Evolutionary conservation across 208 protist species (phyloP), one percentile per base, ranked within the genome.

Genomic region (Leishmania tarentolae): DNA sequence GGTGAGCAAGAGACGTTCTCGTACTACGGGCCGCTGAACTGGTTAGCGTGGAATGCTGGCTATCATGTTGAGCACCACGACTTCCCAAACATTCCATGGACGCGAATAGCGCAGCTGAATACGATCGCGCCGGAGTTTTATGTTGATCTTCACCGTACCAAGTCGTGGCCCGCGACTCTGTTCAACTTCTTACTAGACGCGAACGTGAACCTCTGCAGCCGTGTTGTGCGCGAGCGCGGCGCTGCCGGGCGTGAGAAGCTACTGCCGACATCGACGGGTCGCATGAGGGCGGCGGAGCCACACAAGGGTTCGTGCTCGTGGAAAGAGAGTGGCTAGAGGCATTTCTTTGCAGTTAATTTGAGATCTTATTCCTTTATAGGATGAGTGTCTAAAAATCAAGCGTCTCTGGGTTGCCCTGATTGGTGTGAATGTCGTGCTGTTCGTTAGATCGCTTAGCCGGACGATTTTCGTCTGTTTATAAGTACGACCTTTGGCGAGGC

Each of bases 1-100:
- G 90, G 94, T 44, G 86, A 84, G n/a, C 88, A 96, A 78, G 96
- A 99, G 88, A 99, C 98, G 15, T 99, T 99, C 83, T 99, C 97
- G 9, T 99, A 99, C 86, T 99, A 99, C 88, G 98, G 98, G 37
- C 81, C 85, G 11, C 82, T 97, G 28, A 99, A 99, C 88, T 91
- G 75, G 72, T 47, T 99, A 37, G 89, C 85, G 75, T 99, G 97
- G 87, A 99, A 98, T 80, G 94, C 96, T 1, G 97, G 98, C 28
- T 99, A 99, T 88, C 98, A 99, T 86, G 98, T 98, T 47, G 98
- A 99, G 90, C 98, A 99, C 87, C 98, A 99, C 84, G 98, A 99
- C 86, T 99, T 99, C 81, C 97, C 98, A n/a, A 93, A 96, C 81
- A 94, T 99, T 77, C 92, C 98, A 40, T 98, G 97, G 93, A 93